phyloP scores from a whole-genome alignment of 805 yeast species.

The Metschnikowia lachancei region DNA sequence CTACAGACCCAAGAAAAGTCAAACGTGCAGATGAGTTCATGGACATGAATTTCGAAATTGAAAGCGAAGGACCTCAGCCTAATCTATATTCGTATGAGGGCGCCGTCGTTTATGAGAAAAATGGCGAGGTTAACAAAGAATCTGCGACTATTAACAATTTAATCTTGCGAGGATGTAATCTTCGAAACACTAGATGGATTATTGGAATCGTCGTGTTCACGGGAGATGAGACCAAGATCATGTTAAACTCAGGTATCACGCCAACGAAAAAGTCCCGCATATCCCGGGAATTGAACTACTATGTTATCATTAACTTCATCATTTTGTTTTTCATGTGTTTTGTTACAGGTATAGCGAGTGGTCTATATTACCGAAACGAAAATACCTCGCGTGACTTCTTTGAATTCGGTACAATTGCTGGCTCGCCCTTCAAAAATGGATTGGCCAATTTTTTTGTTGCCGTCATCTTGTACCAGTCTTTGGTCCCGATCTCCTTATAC shows the following conservation, averaged over 20 bases:
- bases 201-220: slow-evolving; percentile 75
- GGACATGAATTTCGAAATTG: slow-evolving; percentile 58
- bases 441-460: slow-evolving; percentile 68
- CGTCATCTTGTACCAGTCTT: slow-evolving; percentile 67
- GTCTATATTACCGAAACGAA: slow-evolving; percentile 52
- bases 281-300: slow-evolving; percentile 66
- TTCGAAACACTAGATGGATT: slow-evolving; percentile 82
- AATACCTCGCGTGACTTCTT: slow-evolving; percentile 56
- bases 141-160: slow-evolving; percentile 68
- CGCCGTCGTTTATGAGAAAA: slow-evolving; percentile 39
- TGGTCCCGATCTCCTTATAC: slow-evolving; percentile 78
- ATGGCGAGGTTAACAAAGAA: slow-evolving; percentile 44
- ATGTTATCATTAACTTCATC: slow-evolving; percentile 64
- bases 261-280: slow-evolving; percentile 77
- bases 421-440: slow-evolving; percentile 65
- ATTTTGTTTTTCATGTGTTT: slow-evolving; percentile 66
- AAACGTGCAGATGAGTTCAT: slow-evolving; percentile 37
- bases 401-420: slow-evolving; percentile 70
- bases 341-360: slow-evolving; percentile 67
- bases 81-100: slow-evolving; percentile 77
- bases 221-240: slow-evolving; percentile 76
- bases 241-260: slow-evolving; percentile 76
- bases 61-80: slow-evolving; percentile 81
- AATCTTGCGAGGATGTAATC: slow-evolving; percentile 70
- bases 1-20: slow-evolving; percentile 46